Base-by-base conservation (phyloP, 2,329 filamentous ascomycete species). In the Dendryphion nanum region DNA sequence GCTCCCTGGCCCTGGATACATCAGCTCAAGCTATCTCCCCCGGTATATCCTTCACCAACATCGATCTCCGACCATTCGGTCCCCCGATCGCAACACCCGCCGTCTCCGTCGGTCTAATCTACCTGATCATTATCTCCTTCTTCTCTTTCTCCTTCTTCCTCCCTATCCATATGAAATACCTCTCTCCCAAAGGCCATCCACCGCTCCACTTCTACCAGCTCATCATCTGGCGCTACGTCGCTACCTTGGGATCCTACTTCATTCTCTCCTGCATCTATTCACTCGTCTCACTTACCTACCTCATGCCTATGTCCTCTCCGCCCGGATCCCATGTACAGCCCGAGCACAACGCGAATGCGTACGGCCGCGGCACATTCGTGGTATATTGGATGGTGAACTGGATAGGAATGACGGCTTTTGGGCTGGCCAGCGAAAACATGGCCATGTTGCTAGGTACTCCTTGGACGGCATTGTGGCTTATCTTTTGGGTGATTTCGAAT, bases 321-420 rank as follows among this genome's bases (percentile, higher is more conserved):
- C 61, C 71, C 0, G 71, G 67, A 1, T 69, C 70, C 1, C 67
- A 72, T 13, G 72, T 70, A 0, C 44, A 66, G 8, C 60, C 68
- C 0, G 71, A 68, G 0, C 45, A 44, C 1, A 76, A 78, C 28
- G 64, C 79, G 0, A 76, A 75, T 26, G 74, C 73, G 0, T 83
- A 81, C 49, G 74, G 76, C 0, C 66, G 68, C 6, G 79, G 67
- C 12, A 79, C 76, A 0, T 84, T 84, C 43, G 59, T 74, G 0
- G 77, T 83, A 0, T 83, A 82, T 51, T 82, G 77, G 78, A 77
- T 80, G 73, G 50, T 80, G 14, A 81, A 82, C 40, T 82, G 72
- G 59, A 58, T 77, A 0, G 80, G 79, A 3, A 84, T 85, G 81
- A 68, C 67, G 6, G 79, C 79, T 0, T 60, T 84, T 4, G 81